Evolutionary conservation across 106 monocot species (phyloP).

Genomic region (Phalaenopsis aphrodite): DNA sequence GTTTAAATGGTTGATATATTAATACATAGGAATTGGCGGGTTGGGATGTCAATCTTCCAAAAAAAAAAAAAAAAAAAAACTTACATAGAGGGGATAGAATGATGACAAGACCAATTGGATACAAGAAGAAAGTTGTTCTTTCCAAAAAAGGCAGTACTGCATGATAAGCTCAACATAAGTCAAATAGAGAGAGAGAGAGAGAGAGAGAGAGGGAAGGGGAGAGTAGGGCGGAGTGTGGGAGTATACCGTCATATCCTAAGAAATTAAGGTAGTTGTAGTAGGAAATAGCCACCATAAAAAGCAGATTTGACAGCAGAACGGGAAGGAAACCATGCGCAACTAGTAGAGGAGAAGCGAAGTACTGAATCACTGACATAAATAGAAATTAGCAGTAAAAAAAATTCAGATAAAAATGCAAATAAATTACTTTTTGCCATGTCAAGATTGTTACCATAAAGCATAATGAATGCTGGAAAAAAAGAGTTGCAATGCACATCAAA

Average conservation of each 20-base stretch:
- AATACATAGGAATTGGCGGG: too few relatives aligned
- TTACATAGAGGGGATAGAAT: slow-evolving; percentile 88
- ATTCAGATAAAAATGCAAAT: not conserved
- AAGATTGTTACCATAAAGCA: slow-evolving; percentile 75
- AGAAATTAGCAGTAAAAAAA: slow-evolving; percentile 11
- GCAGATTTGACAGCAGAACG: slow-evolving; percentile 79
- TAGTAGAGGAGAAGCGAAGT: slow-evolving; percentile 81
- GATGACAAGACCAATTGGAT: slow-evolving; percentile 89
- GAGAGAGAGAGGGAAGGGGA: not conserved
- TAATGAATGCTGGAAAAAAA: slow-evolving; percentile 85
- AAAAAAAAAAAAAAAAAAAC: not conserved
- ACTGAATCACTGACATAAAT: slow-evolving; percentile 75
- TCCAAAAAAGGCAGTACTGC: slow-evolving; percentile 97
- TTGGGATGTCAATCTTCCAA: too few relatives aligned
- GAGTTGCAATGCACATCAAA: slow-evolving; percentile 99
- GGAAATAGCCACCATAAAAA: slow-evolving; percentile 75
- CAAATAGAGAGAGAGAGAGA: not conserved
- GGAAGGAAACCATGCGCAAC: slow-evolving; percentile 88
- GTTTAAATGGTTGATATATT: too few relatives aligned
- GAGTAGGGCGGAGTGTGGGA: not conserved
- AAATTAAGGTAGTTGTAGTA: slow-evolving; percentile 98
- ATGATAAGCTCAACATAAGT: not conserved
- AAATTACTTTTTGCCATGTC: not conserved
- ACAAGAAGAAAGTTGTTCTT: slow-evolving; percentile 95
- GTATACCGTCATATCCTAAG: slow-evolving; percentile 92